Percentiles rank a stretch among this genome's conserved stretches.
These are phyloP conservation scores for Agapanthus africanus DNA, from an alignment of 106 monocot species.

Conservation along the genomic window DNA sequence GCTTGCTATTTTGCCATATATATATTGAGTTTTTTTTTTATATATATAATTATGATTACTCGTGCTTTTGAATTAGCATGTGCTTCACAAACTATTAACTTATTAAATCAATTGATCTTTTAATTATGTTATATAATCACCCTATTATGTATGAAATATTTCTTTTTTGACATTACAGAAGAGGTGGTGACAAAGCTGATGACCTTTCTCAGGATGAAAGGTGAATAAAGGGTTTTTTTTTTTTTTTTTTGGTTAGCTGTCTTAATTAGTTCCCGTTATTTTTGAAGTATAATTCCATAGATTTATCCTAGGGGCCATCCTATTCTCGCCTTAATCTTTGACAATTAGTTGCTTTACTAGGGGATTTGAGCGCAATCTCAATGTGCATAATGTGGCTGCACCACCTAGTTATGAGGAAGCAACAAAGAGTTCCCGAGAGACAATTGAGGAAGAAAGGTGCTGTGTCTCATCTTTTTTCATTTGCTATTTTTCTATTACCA, in stretches of 20 bases:
- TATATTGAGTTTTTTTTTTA: too few relatives aligned
- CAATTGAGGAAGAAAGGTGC: conserved; percentile 46
- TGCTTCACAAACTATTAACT: background rate
- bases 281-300: background rate
- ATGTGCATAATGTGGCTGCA: conserved; percentile 38
- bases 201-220: conserved; percentile 53
- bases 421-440: conserved; percentile 19
- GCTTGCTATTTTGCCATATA: background rate
- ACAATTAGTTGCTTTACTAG: conserved; percentile 14
- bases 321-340: background rate
- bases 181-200: conserved; percentile 43
- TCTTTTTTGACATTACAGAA: conserved; percentile 31
- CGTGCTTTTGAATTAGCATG: background rate
- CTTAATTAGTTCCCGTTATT: background rate
- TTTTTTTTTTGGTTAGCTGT: background rate
- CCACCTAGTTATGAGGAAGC: conserved; percentile 78
- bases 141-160: background rate
- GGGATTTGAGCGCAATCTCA: conserved; percentile 24
- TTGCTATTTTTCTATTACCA: background rate
- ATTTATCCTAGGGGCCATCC: background rate
- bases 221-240: conserved; percentile 16
- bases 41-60: background rate
- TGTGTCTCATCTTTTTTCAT: background rate
- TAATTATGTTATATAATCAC: background rate
- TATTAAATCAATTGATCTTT: background rate